Percentiles rank a stretch among this genome's conserved stretches.
phyloP scores from a whole-genome alignment of 495 filamentous ascomycete genomes.

The Friedmanniomyces simplex region DNA sequence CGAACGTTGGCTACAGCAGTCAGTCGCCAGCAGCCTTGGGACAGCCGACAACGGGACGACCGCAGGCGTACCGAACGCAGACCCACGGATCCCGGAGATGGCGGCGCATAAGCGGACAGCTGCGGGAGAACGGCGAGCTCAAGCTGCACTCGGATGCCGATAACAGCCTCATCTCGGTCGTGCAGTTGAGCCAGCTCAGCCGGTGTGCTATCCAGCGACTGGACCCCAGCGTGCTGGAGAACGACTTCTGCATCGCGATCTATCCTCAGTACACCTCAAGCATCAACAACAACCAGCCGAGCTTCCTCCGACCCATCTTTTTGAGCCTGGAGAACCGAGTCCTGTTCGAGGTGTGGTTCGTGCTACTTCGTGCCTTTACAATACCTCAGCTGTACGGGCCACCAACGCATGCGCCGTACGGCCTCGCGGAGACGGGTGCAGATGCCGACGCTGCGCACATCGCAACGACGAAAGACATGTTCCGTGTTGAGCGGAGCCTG shows the following conservation, averaged over 20 bases:
- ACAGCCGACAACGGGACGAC: constrained; percentile 25
- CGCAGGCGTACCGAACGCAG: constrained; percentile 45
- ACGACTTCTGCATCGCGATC: constrained; percentile 89
- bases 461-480: constrained; percentile 44
- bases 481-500: constrained; percentile 54
- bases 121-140: constrained; percentile 92
- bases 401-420: constrained; percentile 25
- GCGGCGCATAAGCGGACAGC: constrained; percentile 81
- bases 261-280: constrained; percentile 70
- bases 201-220: constrained; percentile 82
- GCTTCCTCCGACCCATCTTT: constrained; percentile 64
- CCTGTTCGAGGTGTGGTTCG: constrained; percentile 94
- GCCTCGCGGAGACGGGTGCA: constrained; percentile 17
- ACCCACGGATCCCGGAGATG: constrained; percentile 52
- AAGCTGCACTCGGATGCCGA: constrained; percentile 81
- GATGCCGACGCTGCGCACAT: constrained; percentile 15
- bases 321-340: constrained; percentile 78
- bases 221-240: constrained; percentile 83
- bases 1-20: constrained; percentile 45
- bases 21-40: constrained; percentile 11
- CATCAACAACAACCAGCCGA: constrained; percentile 43
- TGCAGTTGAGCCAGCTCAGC: constrained; percentile 83
- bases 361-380: constrained; percentile 81
- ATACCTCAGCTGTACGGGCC: constrained; percentile 82
- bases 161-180: constrained; percentile 61